Percentiles rank a stretch among this genome's conserved stretches.
Evolutionary conservation across 805 yeast genomes (phyloP).

Genomic region (Candida silvicultrix): DNA sequence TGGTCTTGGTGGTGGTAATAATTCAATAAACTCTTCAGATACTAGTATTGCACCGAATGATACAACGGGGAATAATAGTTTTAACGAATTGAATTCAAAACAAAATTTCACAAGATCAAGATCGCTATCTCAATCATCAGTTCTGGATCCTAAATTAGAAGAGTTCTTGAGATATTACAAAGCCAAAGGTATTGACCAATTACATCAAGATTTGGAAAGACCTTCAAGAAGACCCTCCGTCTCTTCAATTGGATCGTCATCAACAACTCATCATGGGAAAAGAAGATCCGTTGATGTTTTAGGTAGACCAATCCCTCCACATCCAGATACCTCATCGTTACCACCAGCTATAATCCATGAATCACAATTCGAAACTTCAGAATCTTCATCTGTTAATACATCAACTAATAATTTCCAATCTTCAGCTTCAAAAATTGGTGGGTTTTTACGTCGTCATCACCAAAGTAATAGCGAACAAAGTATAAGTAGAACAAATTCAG

Average conservation of each 20-base stretch:
- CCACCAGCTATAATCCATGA: conserved; percentile 40
- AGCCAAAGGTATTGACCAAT: conserved; percentile 17
- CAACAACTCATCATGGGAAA: conserved; percentile 6
- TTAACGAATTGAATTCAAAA: neutral
- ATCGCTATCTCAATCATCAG: conserved; percentile 9
- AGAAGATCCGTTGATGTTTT: conserved; percentile 25
- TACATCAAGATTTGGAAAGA: conserved; percentile 13
- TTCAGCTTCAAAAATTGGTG: neutral
- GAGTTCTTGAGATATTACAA: conserved; percentile 37
- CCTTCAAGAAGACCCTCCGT: neutral
- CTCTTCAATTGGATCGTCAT: conserved; percentile 1
- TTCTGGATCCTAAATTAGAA: conserved; percentile 39
- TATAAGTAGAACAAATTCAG: conserved; percentile 4
- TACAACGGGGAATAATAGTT: neutral
- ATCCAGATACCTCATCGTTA: conserved; percentile 38
- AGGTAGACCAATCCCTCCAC: conserved; percentile 45
- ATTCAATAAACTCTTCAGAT: neutral
- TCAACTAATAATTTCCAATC: neutral
- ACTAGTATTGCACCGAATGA: neutral
- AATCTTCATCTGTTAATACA: neutral
- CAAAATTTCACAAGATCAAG: conserved; percentile 8
- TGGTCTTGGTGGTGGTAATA: neutral
- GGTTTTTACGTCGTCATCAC: conserved; percentile 9
- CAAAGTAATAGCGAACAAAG: conserved; percentile 1
- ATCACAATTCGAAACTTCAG: conserved; percentile 3